Evolutionary conservation across 2,329 filamentous ascomycete species (phyloP).

Genomic region (Massarina eburnea): DNA sequence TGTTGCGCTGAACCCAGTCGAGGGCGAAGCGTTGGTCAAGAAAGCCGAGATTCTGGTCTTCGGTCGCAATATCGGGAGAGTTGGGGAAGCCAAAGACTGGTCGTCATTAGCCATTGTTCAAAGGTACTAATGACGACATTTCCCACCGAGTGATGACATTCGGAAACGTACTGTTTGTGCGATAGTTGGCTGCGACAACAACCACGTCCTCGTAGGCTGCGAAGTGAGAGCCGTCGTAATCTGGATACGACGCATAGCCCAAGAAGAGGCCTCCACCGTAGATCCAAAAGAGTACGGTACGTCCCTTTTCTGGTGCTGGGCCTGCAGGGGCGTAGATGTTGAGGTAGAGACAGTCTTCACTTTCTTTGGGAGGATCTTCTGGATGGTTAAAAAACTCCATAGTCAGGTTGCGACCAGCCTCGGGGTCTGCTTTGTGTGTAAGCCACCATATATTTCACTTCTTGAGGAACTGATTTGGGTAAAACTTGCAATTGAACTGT

Average conservation of each 20-base stretch:
- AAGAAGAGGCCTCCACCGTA: slow-evolving; percentile 32
- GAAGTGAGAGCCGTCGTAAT: slow-evolving; percentile 31
- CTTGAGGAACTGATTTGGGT: background rate
- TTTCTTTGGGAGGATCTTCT: slow-evolving; percentile 20
- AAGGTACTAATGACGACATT: background rate
- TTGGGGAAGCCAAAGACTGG: slow-evolving; percentile 34
- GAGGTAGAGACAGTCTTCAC: slow-evolving; percentile 45
- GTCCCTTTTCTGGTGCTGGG: slow-evolving; percentile 14
- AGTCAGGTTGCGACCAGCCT: slow-evolving; percentile 15
- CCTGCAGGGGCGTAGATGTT: slow-evolving; percentile 40
- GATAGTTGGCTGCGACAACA: slow-evolving; percentile 30
- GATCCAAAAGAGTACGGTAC: slow-evolving; percentile 35
- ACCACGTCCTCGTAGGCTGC: slow-evolving; percentile 34
- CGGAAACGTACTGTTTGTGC: slow-evolving; percentile 27
- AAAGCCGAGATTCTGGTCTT: slow-evolving; percentile 52
- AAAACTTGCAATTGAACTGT: slow-evolving; percentile 23
- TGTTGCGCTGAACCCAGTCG: slow-evolving; percentile 57
- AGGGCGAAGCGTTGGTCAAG: slow-evolving; percentile 59
- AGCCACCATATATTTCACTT: background rate
- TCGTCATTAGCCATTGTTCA: background rate
- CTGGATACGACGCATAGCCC: slow-evolving; percentile 17
- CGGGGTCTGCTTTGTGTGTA: slow-evolving; percentile 16
- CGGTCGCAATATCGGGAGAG: slow-evolving; percentile 21
- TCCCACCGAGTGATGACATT: background rate
- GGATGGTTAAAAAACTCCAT: slow-evolving; percentile 26